Base-by-base conservation (phyloP, 768 basidiomycete species). In the Mycena capillaripes region DNA sequence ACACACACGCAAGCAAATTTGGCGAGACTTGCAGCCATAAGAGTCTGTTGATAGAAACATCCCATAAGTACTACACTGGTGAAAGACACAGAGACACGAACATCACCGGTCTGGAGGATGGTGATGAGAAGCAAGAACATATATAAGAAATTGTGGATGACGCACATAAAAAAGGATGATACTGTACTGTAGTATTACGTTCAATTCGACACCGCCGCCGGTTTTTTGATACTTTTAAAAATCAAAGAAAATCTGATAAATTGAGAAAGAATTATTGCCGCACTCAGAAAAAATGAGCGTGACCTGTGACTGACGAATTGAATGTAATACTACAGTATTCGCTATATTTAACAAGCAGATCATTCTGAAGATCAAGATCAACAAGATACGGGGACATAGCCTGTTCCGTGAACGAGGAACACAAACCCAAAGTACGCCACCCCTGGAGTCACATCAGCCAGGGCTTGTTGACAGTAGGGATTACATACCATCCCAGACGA, bases 341-440 rank as follows among this genome's bases (percentile, higher is more conserved):
- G 40, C 58, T 25, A 44, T 27, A 25, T 40, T 44, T 21, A 59
- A 36, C 38, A 59, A 29, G 38, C 58, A 23, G 36, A 59, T 59
- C 58, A 59, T 59, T 42, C 58, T 59, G 23, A 23, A 23, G 38
- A 40, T 17, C n/a, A 48, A 48, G 46, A 48, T 48, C 23, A 48
- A 48, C 27, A n/a, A 25, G 25, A 40, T 44, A 40, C 6, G 58
- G 38, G 40, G 19, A 25, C 38, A 59, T 32, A 34, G 30, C 55
- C 55, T 56, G 55, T 16, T 56, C 8, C 32, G 58, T n/a, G 19
- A 44, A 59, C 23, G 58, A 59, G 40, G 27, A 48, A 48, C 38
- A 59, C 58, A 38, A 59, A 59, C 58, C 58, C 58, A 44, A 59
- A 59, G 42, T 59, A 59, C 58, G 40, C 38, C 36, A 29, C 23